Percentiles rank a stretch among this genome's conserved stretches.
Evolutionary conservation across 768 basidiomycete genomes (phyloP).

Genomic region (Phaffia australis): DNA sequence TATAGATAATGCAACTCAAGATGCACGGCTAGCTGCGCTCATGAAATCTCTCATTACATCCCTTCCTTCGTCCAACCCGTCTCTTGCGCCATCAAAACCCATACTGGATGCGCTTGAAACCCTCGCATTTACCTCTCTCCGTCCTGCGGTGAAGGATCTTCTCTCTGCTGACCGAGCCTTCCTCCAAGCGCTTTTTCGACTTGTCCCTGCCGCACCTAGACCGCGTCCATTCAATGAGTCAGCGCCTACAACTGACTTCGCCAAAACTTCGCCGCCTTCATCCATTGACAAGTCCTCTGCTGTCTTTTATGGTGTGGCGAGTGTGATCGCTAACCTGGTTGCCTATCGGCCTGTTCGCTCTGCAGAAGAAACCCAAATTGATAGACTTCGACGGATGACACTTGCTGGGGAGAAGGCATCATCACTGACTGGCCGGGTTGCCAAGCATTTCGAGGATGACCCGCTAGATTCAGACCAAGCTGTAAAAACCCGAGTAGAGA

Average conservation of each 20-base stretch:
- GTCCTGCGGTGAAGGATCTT: slow-evolving; percentile 52
- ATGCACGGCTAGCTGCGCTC: slow-evolving; percentile 45
- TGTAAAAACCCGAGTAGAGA: slow-evolving; percentile 53
- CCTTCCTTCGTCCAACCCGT: slow-evolving; percentile 11
- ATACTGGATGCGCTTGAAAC: slow-evolving; percentile 66
- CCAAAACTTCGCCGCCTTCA: slow-evolving; percentile 24
- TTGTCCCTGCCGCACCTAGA: slow-evolving; percentile 4
- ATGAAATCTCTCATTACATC: slow-evolving; percentile 48
- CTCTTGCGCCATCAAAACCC: slow-evolving; percentile 40
- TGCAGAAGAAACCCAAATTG: slow-evolving; percentile 72
- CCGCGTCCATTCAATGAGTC: slow-evolving; percentile 52
- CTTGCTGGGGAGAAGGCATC: slow-evolving; percentile 34
- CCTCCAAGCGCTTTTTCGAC: slow-evolving; percentile 37
- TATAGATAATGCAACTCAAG: slow-evolving; percentile 25
- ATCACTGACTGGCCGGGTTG: slow-evolving; percentile 20
- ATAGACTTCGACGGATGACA: slow-evolving; percentile 68
- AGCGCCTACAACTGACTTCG: slow-evolving; percentile 39
- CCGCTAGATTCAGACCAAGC: slow-evolving; percentile 54
- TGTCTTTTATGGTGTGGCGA: slow-evolving; percentile 64
- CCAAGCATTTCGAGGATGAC: slow-evolving; percentile 31
- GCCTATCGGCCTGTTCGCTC: slow-evolving; percentile 58
- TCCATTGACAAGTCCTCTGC: slow-evolving; percentile 35
- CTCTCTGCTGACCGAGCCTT: slow-evolving; percentile 50
- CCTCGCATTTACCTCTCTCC: slow-evolving; percentile 65
- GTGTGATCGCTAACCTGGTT: slow-evolving; percentile 64